Evolutionary conservation across 192 early-diverging fungal genomes (phyloP), one percentile per base, ranked within the genome.

Genomic region (Hyaloraphidium curvatum): DNA sequence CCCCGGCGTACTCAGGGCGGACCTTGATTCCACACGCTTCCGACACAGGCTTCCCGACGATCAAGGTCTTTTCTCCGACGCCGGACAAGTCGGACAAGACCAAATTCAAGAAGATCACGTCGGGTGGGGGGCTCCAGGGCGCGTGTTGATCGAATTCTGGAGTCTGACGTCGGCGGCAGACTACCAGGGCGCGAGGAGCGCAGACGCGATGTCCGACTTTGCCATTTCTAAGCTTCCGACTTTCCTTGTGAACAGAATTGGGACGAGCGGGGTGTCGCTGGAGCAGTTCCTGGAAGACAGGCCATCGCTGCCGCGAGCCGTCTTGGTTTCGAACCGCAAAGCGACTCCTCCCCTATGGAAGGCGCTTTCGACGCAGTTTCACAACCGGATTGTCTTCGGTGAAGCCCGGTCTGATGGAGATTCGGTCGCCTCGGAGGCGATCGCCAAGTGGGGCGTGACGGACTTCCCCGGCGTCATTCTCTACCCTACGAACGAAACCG

Each of bases 31-130:
- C 7, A 11, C n/a, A 37, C 7, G n/a, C 9, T 7, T 37, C 7
- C 33, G n/a, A 37, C 7, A 21, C 43, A 48, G 43, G 43, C 14
- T 48, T 48, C 25, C 43, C 43, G 25, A 48, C 43, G 25, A 48
- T 48, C 43, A 48, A 48, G 23, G 43, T 48, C 7, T 48, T 48
- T 19, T 11, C 23, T 11, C 43, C 43, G 9, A 14, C 17, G 9
- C 17, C 25, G 5, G 14, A 14, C 7, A 48, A 48, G 43, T 22
- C 14, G 43, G 19, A 48, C 25, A 14, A 14, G 23, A 9, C 19
- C 19, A 22, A 14, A 7, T 48, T 48, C 23, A 48, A 14, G 43
- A 48, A 48, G 43, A 22, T 25, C 23, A 25, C 43, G 7, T 22
- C 43, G 9, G 43, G 43, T 48, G 25, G 11, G 33, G 33, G n/a